These are phyloP conservation scores for Protomyces inouyei DNA, from an alignment of 1,139 yeast species.

Conservation along the genomic window DNA sequence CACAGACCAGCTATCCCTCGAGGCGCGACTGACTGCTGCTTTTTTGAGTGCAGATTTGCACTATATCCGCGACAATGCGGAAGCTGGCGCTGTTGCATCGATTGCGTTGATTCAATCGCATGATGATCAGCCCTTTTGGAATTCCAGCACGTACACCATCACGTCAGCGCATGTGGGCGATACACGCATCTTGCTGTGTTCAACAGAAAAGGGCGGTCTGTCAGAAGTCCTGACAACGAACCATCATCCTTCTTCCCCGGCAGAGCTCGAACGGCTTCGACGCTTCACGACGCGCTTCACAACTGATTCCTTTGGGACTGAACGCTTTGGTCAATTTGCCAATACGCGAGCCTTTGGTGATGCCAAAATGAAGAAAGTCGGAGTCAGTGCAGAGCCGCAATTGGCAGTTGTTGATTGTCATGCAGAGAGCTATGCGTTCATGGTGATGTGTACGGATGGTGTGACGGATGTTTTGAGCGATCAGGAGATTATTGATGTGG, in stretches of 20 bases:
- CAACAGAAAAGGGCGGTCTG: slow-evolving; percentile 55
- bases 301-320: slow-evolving; percentile 91
- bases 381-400: slow-evolving; percentile 91
- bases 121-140: slow-evolving; percentile 58
- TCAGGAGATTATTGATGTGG: slow-evolving; percentile 85
- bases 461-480: slow-evolving; percentile 73
- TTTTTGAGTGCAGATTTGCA: slow-evolving; percentile 58
- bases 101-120: slow-evolving; percentile 60
- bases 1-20: slow-evolving; percentile 19
- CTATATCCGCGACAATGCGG: slow-evolving; percentile 56
- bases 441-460: slow-evolving; percentile 80
- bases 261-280: slow-evolving; percentile 67
- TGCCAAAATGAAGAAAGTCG: slow-evolving; percentile 63
- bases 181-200: slow-evolving; percentile 79
- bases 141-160: slow-evolving; percentile 62
- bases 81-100: slow-evolving; percentile 56
- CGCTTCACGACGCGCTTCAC: slow-evolving; percentile 68
- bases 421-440: slow-evolving; percentile 51
- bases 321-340: slow-evolving; percentile 75
- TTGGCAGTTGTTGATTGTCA: slow-evolving; percentile 52
- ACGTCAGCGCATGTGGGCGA: slow-evolving; percentile 94
- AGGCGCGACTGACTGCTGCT: slow-evolving; percentile 52
- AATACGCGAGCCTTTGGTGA: slow-evolving; percentile 96
- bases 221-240: slow-evolving; percentile 73
- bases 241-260: slow-evolving; percentile 83